Base-by-base conservation (phyloP, 164 flowering plant species). In the Piper betle region DNA sequence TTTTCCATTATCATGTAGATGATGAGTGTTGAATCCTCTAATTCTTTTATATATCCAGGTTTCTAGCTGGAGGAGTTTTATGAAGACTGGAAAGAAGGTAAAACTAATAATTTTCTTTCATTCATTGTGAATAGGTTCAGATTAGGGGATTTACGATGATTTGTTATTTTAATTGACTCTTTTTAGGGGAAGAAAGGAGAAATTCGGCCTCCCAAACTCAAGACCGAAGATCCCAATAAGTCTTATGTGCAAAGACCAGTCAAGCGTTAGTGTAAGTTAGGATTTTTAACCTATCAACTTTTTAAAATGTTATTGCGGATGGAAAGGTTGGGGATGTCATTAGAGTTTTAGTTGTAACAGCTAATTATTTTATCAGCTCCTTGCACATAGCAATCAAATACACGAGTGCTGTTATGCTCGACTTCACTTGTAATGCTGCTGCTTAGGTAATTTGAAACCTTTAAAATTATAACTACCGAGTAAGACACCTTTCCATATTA, bases 221-320 rank as follows among this genome's bases (percentile, higher is more conserved):
- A 94, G 81, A 94, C 96, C 8, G 97, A 94, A 74, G 99, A 90
- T 72, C 97, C 99, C 42, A 90, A 90, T 81, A 94, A 90, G 70
- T 90, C 99, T 10, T 94, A 94, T 54, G 99, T 94, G 65, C 99
- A 90, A 62, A 88, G 97, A 78, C 99, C 99, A 3, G 96, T 94
- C 63, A 90, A 94, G 71, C 79, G 87, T 67, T 85, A 86, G 64
- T 70, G 58, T 72, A 3, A 53, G 18, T 15, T 46, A 2, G 50
- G 15, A 46, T 46, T 46, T 9, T 46, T 46, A 10, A 15, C 50
- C 50, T 46, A 25, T 25, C 33, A 25, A 25, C 33, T 25, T 25
- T 25, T 25, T 25, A 25, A n/a, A 25, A 25, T 25, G 33, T 25
- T 25, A 25, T 25, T 25, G 1, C 33, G 33, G 33, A 25, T 25